These are phyloP conservation scores for Tricholoma furcatifolium DNA, from an alignment of 768 basidiomycete genomes.

Conservation along the genomic window DNA sequence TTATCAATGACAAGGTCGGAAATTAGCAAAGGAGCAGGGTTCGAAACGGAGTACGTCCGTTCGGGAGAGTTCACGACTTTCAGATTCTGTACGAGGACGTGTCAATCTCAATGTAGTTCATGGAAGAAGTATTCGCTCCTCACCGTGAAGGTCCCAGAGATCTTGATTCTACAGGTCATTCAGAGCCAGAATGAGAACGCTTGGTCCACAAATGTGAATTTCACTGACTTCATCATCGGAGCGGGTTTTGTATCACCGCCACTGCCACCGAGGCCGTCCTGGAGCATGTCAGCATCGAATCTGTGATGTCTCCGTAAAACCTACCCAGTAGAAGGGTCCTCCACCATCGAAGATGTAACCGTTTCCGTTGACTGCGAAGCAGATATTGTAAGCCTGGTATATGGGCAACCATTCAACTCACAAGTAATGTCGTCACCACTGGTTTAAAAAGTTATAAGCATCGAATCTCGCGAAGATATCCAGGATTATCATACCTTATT, in stretches of 20 bases:
- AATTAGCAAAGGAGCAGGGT: conserved; percentile 40
- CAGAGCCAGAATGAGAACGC: neutral
- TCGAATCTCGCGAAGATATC: no score
- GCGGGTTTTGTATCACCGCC: conserved; percentile 39
- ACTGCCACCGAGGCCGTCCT: conserved; percentile 40
- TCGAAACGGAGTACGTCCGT: conserved; percentile 37
- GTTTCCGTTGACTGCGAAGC: conserved; percentile 38
- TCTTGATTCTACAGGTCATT: conserved; percentile 28
- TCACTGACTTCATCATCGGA: conserved; percentile 42
- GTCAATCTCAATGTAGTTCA: neutral
- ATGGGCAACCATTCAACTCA: conserved; percentile 22
- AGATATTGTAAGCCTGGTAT: neutral
- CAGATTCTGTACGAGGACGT: conserved; percentile 30
- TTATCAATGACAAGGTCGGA: conserved; percentile 51
- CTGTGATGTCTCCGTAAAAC: neutral
- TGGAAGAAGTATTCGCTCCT: neutral
- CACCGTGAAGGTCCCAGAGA: conserved; percentile 35
- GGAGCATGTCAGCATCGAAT: neutral
- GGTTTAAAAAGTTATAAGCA: neutral
- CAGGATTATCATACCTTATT: conserved; percentile 36
- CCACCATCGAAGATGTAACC: conserved; percentile 41
- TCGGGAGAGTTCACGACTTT: conserved; percentile 41
- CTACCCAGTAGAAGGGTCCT: conserved; percentile 44
- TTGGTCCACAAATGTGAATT: neutral
- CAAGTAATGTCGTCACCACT: conserved; percentile 52